A percentile compares a stretch with the other conserved stretches of the same genome.
Evolutionary conservation across 169 alveolate species (phyloP).

Genomic region (Babesia microti): DNA sequence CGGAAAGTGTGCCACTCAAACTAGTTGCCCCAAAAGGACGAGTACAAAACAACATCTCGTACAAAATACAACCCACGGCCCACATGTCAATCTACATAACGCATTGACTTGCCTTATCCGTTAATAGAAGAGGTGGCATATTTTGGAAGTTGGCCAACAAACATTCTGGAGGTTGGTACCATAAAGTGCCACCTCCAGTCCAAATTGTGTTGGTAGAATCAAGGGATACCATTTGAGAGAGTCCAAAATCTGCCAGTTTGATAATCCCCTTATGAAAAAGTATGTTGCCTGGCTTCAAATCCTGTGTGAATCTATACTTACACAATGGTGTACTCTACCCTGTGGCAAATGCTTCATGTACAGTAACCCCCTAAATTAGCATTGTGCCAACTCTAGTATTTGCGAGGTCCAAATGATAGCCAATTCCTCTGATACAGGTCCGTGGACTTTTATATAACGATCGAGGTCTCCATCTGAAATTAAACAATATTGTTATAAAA

Average conservation of each 20-base stretch:
- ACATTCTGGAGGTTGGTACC: slow-evolving; percentile 84
- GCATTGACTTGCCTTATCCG: slow-evolving; percentile 40
- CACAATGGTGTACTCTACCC: slow-evolving; percentile 73
- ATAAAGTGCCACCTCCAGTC: slow-evolving; percentile 82
- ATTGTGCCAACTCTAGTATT: slow-evolving; percentile 51
- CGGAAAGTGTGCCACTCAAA: slow-evolving; percentile 31
- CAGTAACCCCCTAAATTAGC: slow-evolving; percentile 47
- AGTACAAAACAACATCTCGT: slow-evolving; percentile 70
- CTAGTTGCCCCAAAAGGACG: slow-evolving; percentile 44
- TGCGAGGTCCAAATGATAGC: slow-evolving; percentile 77
- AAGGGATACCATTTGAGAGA: slow-evolving; percentile 57
- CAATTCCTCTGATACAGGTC: slow-evolving; percentile 70
- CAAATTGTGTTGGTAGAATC: slow-evolving; percentile 52
- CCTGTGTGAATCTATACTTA: slow-evolving; percentile 33
- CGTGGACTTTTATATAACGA: slow-evolving; percentile 70
- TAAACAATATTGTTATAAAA: no score
- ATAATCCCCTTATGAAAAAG: slow-evolving; percentile 70
- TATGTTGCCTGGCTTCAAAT: slow-evolving; percentile 78
- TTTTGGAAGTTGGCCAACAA: slow-evolving; percentile 50
- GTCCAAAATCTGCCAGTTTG: slow-evolving; percentile 79
- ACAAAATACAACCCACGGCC: slow-evolving; percentile 82
- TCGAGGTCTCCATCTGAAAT: slow-evolving; percentile 73
- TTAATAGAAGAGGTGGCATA: slow-evolving; percentile 45
- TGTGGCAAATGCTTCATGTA: slow-evolving; percentile 70
- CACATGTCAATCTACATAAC: slow-evolving; percentile 70